phyloP scores from a whole-genome alignment of 352 stramenopile species.

The Saprolegnia parasitica region DNA sequence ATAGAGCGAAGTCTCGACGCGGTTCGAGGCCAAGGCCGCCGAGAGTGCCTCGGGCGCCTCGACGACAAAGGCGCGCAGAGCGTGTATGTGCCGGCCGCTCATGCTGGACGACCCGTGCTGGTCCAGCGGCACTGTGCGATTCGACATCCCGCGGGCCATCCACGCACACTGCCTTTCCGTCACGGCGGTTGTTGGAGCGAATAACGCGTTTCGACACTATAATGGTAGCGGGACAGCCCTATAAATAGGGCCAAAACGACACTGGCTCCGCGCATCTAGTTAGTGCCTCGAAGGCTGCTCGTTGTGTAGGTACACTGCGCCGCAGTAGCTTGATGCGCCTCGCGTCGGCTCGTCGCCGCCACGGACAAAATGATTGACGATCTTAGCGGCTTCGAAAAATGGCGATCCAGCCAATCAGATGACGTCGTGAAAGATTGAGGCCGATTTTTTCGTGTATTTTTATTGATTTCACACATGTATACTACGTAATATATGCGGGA shows the following conservation, averaged over 20 bases:
- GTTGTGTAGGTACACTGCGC: too few relatives aligned
- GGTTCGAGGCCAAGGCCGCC: conserved; percentile 41
- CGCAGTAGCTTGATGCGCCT: too few relatives aligned
- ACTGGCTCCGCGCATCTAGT: too few relatives aligned
- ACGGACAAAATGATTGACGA: too few relatives aligned
- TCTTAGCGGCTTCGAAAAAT: too few relatives aligned
- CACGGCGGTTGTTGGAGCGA: not conserved
- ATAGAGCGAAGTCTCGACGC: conserved; percentile 57
- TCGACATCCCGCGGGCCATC: not conserved
- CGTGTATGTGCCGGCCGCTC: not conserved
- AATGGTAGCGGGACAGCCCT: too few relatives aligned
- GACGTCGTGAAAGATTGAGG: not conserved
- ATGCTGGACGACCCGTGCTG: not conserved
- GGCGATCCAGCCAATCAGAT: not conserved
- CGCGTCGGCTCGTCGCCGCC: too few relatives aligned
- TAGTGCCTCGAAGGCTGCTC: too few relatives aligned
- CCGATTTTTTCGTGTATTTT: not conserved
- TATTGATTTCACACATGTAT: not conserved
- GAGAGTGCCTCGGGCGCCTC: conserved; percentile 13
- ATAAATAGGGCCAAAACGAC: too few relatives aligned
- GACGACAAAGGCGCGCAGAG: conserved; percentile 33
- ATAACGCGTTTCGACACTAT: too few relatives aligned
- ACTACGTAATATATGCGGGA: not conserved
- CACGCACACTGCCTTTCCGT: not conserved
- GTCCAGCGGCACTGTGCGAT: not conserved